phyloP scores from a whole-genome alignment of 2,329 filamentous ascomycete species.

The Fusarium sp. region DNA sequence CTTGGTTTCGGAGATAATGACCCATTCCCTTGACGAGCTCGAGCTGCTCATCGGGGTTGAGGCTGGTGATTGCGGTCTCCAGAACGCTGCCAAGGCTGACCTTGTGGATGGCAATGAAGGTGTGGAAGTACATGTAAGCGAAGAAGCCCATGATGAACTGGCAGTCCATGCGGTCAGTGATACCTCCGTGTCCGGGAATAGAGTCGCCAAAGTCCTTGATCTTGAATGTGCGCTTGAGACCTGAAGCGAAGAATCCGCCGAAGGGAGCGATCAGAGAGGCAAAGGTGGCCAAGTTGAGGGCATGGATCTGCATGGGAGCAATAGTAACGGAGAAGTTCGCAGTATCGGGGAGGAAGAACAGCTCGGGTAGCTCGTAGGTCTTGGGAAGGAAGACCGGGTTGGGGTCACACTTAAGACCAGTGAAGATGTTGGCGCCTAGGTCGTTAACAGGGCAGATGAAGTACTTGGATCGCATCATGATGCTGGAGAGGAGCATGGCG shows the following conservation, averaged over 20 bases:
- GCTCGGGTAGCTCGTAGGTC: constrained; percentile 76
- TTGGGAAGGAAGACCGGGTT: constrained; percentile 91
- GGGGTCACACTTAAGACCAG: constrained; percentile 85
- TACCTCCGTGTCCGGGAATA: constrained; percentile 96
- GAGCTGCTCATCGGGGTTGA: constrained; percentile 87
- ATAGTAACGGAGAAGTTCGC: constrained; percentile 74
- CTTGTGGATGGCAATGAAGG: constrained; percentile 92
- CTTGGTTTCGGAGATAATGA: constrained; percentile 73
- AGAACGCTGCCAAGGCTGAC: constrained; percentile 86
- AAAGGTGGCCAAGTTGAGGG: constrained; percentile 89
- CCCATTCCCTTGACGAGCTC: constrained; percentile 76
- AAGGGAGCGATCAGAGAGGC: constrained; percentile 97
- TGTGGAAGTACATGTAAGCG: constrained; percentile 97
- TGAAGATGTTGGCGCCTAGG: constrained; percentile 91
- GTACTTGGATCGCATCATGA: constrained; percentile 92
- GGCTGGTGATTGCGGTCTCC: constrained; percentile 89
- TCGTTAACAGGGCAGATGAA: constrained; percentile 99
- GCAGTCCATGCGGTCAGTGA: constrained; percentile 99
- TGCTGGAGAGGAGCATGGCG: constrained; percentile 81
- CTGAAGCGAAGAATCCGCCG: constrained; percentile 97
- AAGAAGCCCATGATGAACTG: constrained; percentile 99
- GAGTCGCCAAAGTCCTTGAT: constrained; percentile 99
- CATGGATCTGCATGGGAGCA: constrained; percentile 92
- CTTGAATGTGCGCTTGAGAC: constrained; percentile 98
- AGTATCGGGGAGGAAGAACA: constrained; percentile 74